Evolutionary conservation across 129 eudicot genomes (phyloP), one percentile per base, ranked within the genome.

Genomic region (Ambrosia artemisiifolia): DNA sequence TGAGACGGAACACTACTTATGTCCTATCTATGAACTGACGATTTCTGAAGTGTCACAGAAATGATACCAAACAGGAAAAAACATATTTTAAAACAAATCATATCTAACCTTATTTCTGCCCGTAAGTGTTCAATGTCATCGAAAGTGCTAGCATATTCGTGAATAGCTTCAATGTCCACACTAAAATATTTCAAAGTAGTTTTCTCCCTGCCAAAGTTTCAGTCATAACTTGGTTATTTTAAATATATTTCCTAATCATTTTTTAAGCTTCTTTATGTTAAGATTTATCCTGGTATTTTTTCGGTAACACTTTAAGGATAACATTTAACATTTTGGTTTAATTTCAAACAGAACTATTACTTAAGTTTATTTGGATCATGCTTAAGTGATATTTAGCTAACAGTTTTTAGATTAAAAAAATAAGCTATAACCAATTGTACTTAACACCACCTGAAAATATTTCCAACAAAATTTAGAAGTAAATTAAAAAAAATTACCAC

Each of bases 111-210:
- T 87, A 93, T 93, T 82, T 88, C 92, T 62, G 96, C 96, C 24
- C 96, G 96, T 50, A 89, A 60, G 75, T 93, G 98, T 81, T 93
- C 62, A 82, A 93, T 87, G 79, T 90, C 93, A 71, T 62, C 79
- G 57, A 73, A 84, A 20, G 77, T 80, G 82, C 78, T 71, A 49
- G 96, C 95, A 79, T 93, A 87, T 81, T 93, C 76, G 13, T 82
- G 89, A 57, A 93, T 93, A 70, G 95, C 92, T 73, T 50, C 71
- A 40, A 93, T 90, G 73, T 93, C 96, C 46, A 89, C 95, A 28
- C 95, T 85, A 82, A 93, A 93, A 57, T 93, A 93, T 80, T n/a
- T n/a, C 98, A 13, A 89, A 71, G 71, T 93, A 93, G 51, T 93
- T 89, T 78, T 78, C 95, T 17, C 98, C 98, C 95, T 93, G 80